Percentiles rank a stretch among this genome's conserved stretches.
Conservation (phyloP, 192 early-diverging fungal genomes). For the Haplosporangium gracile region DNA sequence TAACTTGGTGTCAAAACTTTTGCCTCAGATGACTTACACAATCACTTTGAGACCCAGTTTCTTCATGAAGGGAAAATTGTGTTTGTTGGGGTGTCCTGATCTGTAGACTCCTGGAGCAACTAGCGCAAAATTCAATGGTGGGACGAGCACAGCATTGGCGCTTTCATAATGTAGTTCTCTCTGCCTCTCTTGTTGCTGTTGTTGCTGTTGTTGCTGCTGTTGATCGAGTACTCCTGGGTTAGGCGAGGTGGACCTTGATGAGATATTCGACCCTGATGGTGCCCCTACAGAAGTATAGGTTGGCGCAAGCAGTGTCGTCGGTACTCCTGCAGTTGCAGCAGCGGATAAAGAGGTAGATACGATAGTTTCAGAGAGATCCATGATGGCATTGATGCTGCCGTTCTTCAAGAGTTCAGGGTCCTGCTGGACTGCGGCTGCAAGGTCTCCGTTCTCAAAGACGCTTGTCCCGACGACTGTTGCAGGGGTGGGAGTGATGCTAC, state of each 20-base stretch:
- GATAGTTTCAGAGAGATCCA: neutral
- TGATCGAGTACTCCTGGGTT: neutral
- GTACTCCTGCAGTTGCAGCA: neutral
- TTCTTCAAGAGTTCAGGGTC: neutral
- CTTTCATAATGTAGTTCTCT: constrained; percentile 55
- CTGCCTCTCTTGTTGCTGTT: constrained; percentile 34
- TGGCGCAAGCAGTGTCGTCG: neutral
- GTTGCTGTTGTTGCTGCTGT: constrained; percentile 18
- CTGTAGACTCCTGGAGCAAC: constrained; percentile 94
- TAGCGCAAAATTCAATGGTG: constrained; percentile 96
- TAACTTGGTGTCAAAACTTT: neutral
- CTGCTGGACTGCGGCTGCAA: constrained; percentile 16
- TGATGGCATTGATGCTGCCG: neutral
- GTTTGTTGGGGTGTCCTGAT: constrained; percentile 92
- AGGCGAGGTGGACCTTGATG: constrained; percentile 16
- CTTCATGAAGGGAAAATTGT: constrained; percentile 91
- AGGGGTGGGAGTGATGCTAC: constrained; percentile 33
- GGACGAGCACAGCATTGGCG: constrained; percentile 76
- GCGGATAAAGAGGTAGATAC: neutral
- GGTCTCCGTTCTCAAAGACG: constrained; percentile 32
- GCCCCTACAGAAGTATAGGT: neutral
- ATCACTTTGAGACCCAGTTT: constrained; percentile 88
- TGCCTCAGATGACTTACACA: constrained; percentile 70
- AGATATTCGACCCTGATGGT: neutral
- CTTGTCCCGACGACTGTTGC: constrained; percentile 12